Evolutionary conservation across 495 filamentous ascomycete species (phyloP), one percentile per base, ranked within the genome.

Genomic region (Oidiodendron maius): DNA sequence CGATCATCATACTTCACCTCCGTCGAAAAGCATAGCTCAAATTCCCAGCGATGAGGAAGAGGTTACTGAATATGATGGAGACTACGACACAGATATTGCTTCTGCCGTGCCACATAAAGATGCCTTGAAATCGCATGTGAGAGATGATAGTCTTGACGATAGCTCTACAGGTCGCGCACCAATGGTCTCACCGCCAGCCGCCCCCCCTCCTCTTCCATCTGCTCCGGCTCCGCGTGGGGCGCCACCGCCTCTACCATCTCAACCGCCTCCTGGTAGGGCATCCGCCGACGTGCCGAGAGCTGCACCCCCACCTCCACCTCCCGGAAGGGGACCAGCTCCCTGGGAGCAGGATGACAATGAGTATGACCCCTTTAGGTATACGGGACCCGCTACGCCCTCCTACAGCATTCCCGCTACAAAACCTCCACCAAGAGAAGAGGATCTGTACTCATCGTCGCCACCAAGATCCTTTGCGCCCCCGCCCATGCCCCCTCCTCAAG

Each of bases 41-140:
- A 76, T 81, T 23, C 84, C 87, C 34, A 85, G 76, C 15, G 87
- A 91, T 17, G 38, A 40, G 36, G 78, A 74, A 56, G 90, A 93
- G 60, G 71, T 88, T 28, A 95, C 87, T 2, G 93, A 96, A 64
- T 97, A 97, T 61, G 93, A 98, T 63, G 93, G 91, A 16, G 93
- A 97, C 61, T 97, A 98, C 62, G 93, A 97, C 56, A 98, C 93
- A 32, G 93, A 97, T 63, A 96, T 98, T 55, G 91, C 86, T 1
- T 86, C 94, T 37, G 83, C 88, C 23, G 89, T 80, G 9, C 84
- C 85, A 34, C 86, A 93, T 61, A 93, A 94, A 65, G 93, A 96
- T 69, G 91, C 93, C 3, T 63, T 97, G 46, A 94, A 89, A 58
- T 63, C 87, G 16, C 89, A 95, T 65, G 81, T 78, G 24, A 77